Conservation (phyloP, 371 early-diverging fungal species). For the Thermomucor indicae-seudaticae region DNA sequence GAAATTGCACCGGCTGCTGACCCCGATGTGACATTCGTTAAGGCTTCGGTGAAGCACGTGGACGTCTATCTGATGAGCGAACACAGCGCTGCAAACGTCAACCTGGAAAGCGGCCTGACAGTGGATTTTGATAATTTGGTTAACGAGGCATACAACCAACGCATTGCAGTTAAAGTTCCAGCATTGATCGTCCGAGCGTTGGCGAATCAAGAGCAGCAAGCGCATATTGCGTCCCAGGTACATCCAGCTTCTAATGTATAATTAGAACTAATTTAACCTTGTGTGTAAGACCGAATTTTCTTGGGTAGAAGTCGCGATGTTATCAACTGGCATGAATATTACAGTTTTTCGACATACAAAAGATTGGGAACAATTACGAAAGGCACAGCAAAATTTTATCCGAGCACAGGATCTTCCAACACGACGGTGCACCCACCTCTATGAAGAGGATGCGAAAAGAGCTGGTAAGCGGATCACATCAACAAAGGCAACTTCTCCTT, state of each 20-base stretch:
- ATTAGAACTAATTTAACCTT: too few relatives aligned
- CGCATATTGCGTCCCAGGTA: background rate
- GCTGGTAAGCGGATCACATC: conserved; percentile 9
- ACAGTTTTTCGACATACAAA: conserved; percentile 59
- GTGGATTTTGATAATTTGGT: conserved; percentile 67
- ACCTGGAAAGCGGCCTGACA: conserved; percentile 52
- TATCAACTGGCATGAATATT: conserved; percentile 56
- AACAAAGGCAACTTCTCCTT: background rate
- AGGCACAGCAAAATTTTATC: conserved; percentile 62
- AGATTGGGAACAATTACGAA: conserved; percentile 49
- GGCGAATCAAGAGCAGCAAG: conserved; percentile 40
- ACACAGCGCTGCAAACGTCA: conserved; percentile 52
- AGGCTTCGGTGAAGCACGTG: conserved; percentile 52
- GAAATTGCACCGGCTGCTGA: conserved; percentile 41
- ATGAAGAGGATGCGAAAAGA: conserved; percentile 28
- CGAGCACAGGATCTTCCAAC: conserved; percentile 64
- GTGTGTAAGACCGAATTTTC: conserved; percentile 33
- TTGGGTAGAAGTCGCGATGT: conserved; percentile 73
- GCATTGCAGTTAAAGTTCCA: conserved; percentile 61
- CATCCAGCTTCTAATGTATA: too few relatives aligned
- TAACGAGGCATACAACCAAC: conserved; percentile 56
- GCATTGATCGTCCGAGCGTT: conserved; percentile 51
- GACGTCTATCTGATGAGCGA: conserved; percentile 66
- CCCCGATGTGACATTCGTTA: conserved; percentile 68
- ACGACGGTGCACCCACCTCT: conserved; percentile 60